These are phyloP conservation scores for Taphrina pruni DNA, from an alignment of 1,139 yeast genomes.

Conservation along the genomic window DNA sequence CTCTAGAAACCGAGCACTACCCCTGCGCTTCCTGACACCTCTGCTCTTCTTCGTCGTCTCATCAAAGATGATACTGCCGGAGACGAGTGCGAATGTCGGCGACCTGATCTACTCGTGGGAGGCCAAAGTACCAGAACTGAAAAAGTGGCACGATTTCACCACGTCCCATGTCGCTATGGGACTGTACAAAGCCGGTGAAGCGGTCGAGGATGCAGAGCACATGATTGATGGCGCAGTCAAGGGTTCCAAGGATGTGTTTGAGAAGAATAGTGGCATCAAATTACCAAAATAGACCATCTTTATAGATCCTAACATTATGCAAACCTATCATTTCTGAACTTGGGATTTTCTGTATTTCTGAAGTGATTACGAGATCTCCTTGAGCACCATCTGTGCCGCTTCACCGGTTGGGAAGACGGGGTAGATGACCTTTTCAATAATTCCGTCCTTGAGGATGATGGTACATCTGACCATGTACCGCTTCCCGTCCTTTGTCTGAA, in stretches of 20 bases:
- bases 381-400: slow-evolving; percentile 13
- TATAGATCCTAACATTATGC: background rate
- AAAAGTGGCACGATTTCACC: slow-evolving; percentile 35
- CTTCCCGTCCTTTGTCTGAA: slow-evolving; percentile 7
- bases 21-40: slow-evolving; percentile 41
- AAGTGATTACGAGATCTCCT: background rate
- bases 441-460: slow-evolving; percentile 1
- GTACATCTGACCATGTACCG: slow-evolving; percentile 13
- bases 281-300: slow-evolving; percentile 22
- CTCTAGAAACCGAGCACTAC: slow-evolving; percentile 40
- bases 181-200: slow-evolving; percentile 23
- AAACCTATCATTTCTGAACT: no score
- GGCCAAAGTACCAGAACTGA: slow-evolving; percentile 29
- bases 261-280: slow-evolving; percentile 30
- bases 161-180: slow-evolving; percentile 37
- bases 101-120: slow-evolving; percentile 32
- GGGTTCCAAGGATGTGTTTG: slow-evolving; percentile 29
- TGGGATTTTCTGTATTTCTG: no score
- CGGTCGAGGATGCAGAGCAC: slow-evolving; percentile 36
- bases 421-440: slow-evolving; percentile 9
- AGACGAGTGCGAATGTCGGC: slow-evolving; percentile 42
- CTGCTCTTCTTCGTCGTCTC: slow-evolving; percentile 40
- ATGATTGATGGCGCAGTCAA: slow-evolving; percentile 36
- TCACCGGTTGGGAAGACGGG: slow-evolving; percentile 9
- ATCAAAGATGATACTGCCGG: slow-evolving; percentile 40